A percentile compares a stretch with the other conserved stretches of the same genome.
phyloP scores from a whole-genome alignment of 2,329 filamentous ascomycete genomes.

The Tolypocladium tropicale region DNA sequence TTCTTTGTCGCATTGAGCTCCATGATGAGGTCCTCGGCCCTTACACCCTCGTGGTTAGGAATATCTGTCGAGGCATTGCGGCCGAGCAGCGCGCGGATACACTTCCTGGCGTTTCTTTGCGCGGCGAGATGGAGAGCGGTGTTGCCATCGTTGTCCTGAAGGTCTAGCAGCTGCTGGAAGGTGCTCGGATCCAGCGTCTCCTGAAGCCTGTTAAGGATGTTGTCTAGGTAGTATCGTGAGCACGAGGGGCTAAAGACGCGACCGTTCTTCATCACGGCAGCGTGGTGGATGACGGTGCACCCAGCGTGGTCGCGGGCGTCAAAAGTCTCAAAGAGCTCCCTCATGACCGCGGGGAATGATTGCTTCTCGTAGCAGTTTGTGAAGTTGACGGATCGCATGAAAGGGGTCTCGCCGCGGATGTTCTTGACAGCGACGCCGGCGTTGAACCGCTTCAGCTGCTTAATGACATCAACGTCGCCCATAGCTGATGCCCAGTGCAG shows the following conservation, averaged over 20 bases:
- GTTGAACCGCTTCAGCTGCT: conserved; percentile 71
- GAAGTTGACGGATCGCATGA: conserved; percentile 91
- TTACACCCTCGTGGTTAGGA: conserved; percentile 69
- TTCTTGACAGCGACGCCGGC: conserved; percentile 66
- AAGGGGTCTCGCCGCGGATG: conserved; percentile 70
- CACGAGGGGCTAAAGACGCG: conserved; percentile 76
- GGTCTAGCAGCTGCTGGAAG: conserved; percentile 69
- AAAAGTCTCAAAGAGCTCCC: conserved; percentile 74
- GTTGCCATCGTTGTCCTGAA: conserved; percentile 78
- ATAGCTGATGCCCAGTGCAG: conserved; percentile 97
- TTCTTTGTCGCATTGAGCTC: conserved; percentile 60
- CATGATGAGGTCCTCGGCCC: conserved; percentile 76
- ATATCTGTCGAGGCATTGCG: conserved; percentile 79
- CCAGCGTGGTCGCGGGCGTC: conserved; percentile 69
- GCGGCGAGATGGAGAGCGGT: conserved; percentile 71
- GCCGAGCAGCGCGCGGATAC: conserved; percentile 67
- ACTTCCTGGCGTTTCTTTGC: conserved; percentile 79
- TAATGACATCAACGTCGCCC: conserved; percentile 89
- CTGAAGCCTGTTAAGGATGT: conserved; percentile 75
- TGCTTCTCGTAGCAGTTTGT: conserved; percentile 95
- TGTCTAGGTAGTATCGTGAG: conserved; percentile 87
- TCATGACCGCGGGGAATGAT: conserved; percentile 76
- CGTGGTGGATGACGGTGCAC: conserved; percentile 88
- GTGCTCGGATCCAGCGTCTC: conserved; percentile 67
- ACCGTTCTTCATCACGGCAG: conserved; percentile 76